Conservation (phyloP, 345 rosid genomes). For the Lenwebbia sp. region DNA sequence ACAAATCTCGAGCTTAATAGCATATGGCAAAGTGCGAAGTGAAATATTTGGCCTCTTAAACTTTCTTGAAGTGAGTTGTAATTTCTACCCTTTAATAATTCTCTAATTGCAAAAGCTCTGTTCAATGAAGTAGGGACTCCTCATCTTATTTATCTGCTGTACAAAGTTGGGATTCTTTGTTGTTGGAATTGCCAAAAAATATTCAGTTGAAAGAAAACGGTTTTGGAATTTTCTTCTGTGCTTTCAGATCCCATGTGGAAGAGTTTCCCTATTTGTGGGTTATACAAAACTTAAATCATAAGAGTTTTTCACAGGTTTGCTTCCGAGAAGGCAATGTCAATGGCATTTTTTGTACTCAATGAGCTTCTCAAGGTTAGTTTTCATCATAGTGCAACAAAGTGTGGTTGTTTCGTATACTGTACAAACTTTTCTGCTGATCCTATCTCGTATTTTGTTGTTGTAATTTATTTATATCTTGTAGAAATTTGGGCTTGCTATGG, state of each 20-base stretch:
- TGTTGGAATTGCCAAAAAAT: background rate
- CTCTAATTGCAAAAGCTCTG: background rate
- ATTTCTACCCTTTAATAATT: background rate
- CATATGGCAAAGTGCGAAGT: background rate
- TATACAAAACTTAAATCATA: background rate
- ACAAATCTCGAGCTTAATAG: background rate
- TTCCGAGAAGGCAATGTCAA: constrained; percentile 66
- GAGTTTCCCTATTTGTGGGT: background rate
- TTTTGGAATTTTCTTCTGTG: background rate
- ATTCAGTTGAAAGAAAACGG: background rate
- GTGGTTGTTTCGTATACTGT: background rate
- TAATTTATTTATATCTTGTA: background rate
- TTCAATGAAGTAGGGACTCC: background rate
- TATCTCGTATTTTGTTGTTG: background rate
- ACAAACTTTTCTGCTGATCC: background rate
- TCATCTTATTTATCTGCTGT: background rate
- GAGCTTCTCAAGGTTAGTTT: constrained; percentile 67
- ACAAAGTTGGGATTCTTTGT: background rate
- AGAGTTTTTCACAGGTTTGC: constrained; percentile 45
- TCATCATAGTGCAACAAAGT: background rate
- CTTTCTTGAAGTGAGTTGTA: background rate
- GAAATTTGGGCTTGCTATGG: background rate
- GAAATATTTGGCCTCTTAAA: background rate
- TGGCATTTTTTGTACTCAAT: constrained; percentile 55
- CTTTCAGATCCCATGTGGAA: background rate